phyloP scores from a whole-genome alignment of 768 basidiomycete species.

The Suillus fuscotomentosus region DNA sequence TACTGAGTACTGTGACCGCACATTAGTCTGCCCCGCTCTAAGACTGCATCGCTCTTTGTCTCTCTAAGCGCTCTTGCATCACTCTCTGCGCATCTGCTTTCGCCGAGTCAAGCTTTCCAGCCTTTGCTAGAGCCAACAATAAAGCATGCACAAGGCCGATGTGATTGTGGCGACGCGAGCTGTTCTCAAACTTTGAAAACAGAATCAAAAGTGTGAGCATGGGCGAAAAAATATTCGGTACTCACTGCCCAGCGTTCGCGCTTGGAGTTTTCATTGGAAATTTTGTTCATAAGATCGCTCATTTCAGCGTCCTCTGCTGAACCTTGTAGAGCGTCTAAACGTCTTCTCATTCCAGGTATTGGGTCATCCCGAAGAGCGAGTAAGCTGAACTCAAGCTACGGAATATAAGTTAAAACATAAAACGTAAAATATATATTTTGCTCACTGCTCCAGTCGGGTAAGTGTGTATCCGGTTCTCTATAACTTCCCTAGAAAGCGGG shows the following conservation, averaged over 20 bases:
- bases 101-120: constrained; percentile 56
- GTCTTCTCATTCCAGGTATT: constrained; percentile 61
- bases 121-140: constrained; percentile 70
- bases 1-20: neutral
- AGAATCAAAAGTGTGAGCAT: constrained; percentile 10
- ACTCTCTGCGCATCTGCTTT: constrained; percentile 43
- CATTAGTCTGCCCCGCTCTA: constrained; percentile 38
- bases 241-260: constrained; percentile 82
- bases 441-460: constrained; percentile 88
- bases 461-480: constrained; percentile 85
- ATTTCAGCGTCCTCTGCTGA: constrained; percentile 42
- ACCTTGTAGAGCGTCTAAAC: constrained; percentile 49
- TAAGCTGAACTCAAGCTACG: constrained; percentile 87
- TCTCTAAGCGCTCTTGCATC: constrained; percentile 43
- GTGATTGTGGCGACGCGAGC: constrained; percentile 83
- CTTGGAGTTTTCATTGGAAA: constrained; percentile 70
- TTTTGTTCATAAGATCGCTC: constrained; percentile 51
- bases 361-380: constrained; percentile 85
- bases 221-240: constrained; percentile 15
- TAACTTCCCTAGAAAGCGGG: constrained; percentile 58
- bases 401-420: constrained; percentile 11
- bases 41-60: constrained; percentile 39
- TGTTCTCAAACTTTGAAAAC: constrained; percentile 74
- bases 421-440: neutral
- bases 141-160: constrained; percentile 78